Base-by-base conservation (phyloP, 768 basidiomycete species). In the Mycena olivaceomarginata region DNA sequence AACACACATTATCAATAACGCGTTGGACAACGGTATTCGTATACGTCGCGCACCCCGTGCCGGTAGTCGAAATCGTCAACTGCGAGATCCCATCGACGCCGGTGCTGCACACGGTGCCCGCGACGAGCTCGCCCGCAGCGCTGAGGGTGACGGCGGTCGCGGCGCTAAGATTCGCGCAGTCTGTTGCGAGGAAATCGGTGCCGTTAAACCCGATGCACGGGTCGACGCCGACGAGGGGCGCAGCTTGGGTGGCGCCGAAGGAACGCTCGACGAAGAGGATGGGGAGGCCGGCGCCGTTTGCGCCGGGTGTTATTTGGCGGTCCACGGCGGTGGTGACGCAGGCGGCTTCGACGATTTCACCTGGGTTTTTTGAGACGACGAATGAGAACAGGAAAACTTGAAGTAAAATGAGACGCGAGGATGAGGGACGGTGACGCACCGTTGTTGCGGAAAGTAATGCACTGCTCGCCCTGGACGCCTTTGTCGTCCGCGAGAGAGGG, bases 281-380 rank as follows among this genome's bases (percentile, higher is more conserved):
- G 2, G 68, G 68, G 56, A 70, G 68, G 2, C 68, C 68, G 2
- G 56, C 68, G 5, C 22, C 68, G 43, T 43, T 70, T 8, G 56
- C 60, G 1, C 12, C 68, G n/a, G 68, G 68, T 11, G 57, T 59
- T 12, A 67, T 51, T 25, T 67, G 67, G 1, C 67, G n/a, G 67
- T 67, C 68, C 2, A 70, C 68, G 43, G 68, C 16, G 57, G 68
- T 45, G 57, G 57, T 60, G 41, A 70, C 68, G 43, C 57, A 70
- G 57, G 68, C 57, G 41, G 69, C 69, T 48, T 70, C 69, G 69
- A 70, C 69, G 37, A 70, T 70, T 60, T 70, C 69, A 13, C 59
- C 69, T 25, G 25, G 25, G 25, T 25, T 25, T 25, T 25, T 25
- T 25, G 25, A 25, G 25, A 25, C 25, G 25, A 25, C 25, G 25